Evolutionary conservation across 345 rosid species (phyloP).

Genomic region (Luvunga scandens): DNA sequence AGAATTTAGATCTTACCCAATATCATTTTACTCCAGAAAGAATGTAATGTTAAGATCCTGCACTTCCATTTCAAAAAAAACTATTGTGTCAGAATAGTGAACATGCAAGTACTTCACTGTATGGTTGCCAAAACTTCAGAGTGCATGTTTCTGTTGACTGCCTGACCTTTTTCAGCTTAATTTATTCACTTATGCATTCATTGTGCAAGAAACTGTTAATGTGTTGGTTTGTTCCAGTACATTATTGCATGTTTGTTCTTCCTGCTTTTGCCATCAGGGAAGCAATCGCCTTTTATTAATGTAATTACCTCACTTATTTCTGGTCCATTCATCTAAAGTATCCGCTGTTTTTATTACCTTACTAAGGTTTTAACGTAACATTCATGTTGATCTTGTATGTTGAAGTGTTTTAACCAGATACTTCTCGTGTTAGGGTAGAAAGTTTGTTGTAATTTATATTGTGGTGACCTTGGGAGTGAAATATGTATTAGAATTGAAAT

Average conservation of each 20-base stretch:
- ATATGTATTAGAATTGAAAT: background rate
- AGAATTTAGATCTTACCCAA: background rate
- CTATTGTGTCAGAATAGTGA: background rate
- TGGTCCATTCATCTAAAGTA: background rate
- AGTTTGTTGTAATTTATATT: conserved; percentile 2
- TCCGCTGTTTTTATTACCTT: background rate
- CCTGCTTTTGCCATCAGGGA: background rate
- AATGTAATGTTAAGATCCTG: background rate
- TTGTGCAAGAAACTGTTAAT: background rate
- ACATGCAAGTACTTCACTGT: background rate
- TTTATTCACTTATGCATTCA: background rate
- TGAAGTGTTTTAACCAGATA: background rate
- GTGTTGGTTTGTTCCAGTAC: background rate
- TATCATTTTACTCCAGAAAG: background rate
- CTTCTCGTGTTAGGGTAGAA: background rate
- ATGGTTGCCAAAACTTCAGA: background rate
- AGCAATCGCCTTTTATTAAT: background rate
- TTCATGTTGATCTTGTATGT: background rate
- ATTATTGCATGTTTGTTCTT: background rate
- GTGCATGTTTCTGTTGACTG: background rate
- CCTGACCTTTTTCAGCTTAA: background rate
- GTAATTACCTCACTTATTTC: background rate
- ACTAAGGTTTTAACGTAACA: background rate
- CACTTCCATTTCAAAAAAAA: background rate
- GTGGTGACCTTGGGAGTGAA: background rate